phyloP scores from a whole-genome alignment of 768 basidiomycete genomes.

The Trametes coccinea region DNA sequence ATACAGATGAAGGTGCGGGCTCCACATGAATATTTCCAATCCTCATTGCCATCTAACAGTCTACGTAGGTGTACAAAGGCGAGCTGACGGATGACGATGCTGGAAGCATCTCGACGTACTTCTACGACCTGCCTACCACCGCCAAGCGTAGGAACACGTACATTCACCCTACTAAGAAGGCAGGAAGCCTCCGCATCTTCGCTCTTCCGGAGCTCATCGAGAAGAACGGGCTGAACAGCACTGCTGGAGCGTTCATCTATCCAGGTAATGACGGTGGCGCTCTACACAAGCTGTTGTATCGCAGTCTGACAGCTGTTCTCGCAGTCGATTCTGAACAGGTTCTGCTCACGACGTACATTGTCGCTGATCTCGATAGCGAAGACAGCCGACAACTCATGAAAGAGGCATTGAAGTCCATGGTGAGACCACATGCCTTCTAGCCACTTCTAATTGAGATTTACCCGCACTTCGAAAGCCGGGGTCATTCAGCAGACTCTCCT shows the following conservation, averaged over 20 bases:
- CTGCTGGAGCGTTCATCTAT: constrained; percentile 57
- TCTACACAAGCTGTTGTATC: too few relatives aligned
- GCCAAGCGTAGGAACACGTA: constrained; percentile 70
- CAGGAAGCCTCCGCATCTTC: constrained; percentile 50
- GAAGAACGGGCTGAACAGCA: constrained; percentile 44
- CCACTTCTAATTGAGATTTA: background rate
- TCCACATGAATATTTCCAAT: background rate
- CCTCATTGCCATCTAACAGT: background rate
- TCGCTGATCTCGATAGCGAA: constrained; percentile 75
- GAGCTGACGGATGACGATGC: constrained; percentile 53
- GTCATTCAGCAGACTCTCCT: constrained; percentile 60
- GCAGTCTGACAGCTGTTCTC: background rate
- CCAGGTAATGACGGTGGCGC: constrained; percentile 42
- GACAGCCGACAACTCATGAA: constrained; percentile 59
- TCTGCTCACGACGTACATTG: constrained; percentile 57
- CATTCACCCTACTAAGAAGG: constrained; percentile 56
- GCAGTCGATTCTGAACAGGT: constrained; percentile 26
- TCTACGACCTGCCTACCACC: constrained; percentile 86
- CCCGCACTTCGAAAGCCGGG: constrained; percentile 40
- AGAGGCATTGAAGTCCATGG: constrained; percentile 66
- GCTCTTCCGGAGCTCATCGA: constrained; percentile 57
- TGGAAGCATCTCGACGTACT: constrained; percentile 66
- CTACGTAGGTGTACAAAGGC: constrained; percentile 52
- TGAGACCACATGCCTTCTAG: constrained; percentile 35
- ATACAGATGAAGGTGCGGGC: constrained; percentile 69